Conservation (phyloP, 306 rosid genomes). For the Citrullus colocynthis region DNA sequence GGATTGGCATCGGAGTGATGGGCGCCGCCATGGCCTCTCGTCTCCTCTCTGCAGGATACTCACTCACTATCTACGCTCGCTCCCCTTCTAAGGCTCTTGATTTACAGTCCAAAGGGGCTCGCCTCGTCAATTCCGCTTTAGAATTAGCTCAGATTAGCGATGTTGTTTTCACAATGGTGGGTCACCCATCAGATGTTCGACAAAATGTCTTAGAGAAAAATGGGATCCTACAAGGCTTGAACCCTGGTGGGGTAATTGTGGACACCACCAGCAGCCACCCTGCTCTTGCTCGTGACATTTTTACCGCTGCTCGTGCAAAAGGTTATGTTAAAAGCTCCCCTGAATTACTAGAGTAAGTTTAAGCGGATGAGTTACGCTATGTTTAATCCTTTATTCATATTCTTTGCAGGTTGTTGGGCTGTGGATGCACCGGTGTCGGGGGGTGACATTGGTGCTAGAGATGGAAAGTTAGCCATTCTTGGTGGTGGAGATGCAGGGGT, state of each 20-base stretch:
- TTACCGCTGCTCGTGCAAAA: conserved; percentile 20
- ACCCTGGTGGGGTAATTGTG: conserved; percentile 36
- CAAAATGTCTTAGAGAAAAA: conserved; percentile 19
- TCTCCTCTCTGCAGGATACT: conserved; percentile 59
- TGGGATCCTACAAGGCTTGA: conserved; percentile 32
- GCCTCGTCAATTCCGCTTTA: conserved; percentile 25
- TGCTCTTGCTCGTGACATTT: conserved; percentile 47
- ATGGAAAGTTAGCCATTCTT: conserved; percentile 59
- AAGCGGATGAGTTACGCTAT: background rate
- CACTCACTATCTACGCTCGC: conserved; percentile 66
- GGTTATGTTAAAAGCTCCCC: background rate
- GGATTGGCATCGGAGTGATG: conserved; percentile 80
- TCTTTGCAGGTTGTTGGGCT: conserved; percentile 31
- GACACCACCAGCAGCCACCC: conserved; percentile 79
- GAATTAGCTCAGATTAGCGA: conserved; percentile 36
- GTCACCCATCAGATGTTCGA: conserved; percentile 69
- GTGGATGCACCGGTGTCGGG: conserved; percentile 85
- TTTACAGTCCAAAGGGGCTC: conserved; percentile 47
- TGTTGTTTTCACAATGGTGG: conserved; percentile 60
- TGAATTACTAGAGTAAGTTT: background rate
- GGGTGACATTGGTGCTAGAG: conserved; percentile 74
- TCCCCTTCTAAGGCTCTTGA: conserved; percentile 42
- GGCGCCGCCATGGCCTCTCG: conserved; percentile 81
- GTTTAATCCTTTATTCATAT: background rate
- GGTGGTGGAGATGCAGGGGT: conserved; percentile 47